These are phyloP conservation scores for Colletotrichum euphorbiae DNA, from an alignment of 2,329 filamentous ascomycete species.

Conservation along the genomic window DNA sequence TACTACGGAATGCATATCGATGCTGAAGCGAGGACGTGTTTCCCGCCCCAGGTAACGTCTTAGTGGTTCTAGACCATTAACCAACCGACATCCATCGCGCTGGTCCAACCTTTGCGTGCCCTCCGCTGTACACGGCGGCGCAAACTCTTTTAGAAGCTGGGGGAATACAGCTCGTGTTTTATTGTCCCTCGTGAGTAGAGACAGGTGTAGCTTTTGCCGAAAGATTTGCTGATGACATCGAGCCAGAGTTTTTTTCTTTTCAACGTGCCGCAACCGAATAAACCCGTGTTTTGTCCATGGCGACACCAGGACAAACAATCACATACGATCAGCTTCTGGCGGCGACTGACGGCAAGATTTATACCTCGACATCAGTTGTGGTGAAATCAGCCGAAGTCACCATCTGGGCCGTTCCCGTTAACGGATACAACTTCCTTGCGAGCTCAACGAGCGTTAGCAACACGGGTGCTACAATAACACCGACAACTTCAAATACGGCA, in stretches of 20 bases:
- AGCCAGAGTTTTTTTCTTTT: not conserved
- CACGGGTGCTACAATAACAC: not conserved
- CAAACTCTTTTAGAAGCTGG: not conserved
- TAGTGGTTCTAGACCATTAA: not conserved
- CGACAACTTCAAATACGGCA: not conserved
- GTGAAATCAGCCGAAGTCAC: not conserved
- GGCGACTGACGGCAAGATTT: not conserved
- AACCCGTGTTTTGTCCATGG: not conserved
- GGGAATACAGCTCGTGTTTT: not conserved
- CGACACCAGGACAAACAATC: conserved; percentile 2
- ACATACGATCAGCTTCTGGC: not conserved
- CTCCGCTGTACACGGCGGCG: not conserved
- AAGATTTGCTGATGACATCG: not conserved
- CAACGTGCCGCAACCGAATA: conserved; percentile 7
- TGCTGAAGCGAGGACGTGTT: not conserved
- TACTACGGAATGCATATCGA: not conserved
- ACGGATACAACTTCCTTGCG: conserved; percentile 1
- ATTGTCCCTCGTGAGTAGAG: not conserved
- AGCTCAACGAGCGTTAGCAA: conserved; percentile 1
- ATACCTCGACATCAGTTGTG: not conserved
- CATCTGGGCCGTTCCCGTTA: conserved; percentile 1
- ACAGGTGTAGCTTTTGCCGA: not conserved
- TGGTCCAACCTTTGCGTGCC: conserved; percentile 6
- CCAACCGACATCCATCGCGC: not conserved
- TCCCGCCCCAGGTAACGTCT: not conserved